Conservation (phyloP, 179 eudicot species). For the Gypsophila paniculata region DNA sequence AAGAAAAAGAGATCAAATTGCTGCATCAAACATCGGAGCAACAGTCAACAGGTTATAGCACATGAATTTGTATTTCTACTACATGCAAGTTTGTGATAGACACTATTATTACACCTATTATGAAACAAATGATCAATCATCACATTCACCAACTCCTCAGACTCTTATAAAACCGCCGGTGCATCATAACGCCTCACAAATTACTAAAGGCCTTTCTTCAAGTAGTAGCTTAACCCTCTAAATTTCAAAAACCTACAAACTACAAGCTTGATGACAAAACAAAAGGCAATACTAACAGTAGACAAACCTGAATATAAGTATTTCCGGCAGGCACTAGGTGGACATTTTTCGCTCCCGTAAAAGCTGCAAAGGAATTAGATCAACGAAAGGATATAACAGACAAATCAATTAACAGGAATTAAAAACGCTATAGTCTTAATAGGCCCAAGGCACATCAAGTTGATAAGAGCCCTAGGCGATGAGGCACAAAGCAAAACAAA, state of each 20-base stretch:
- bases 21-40: not conserved
- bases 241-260: not conserved
- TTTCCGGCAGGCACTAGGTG: constrained; percentile 83
- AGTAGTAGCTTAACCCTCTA: not conserved
- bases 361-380: constrained; percentile 45
- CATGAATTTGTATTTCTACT: not conserved
- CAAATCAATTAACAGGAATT: constrained; percentile 12
- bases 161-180: too few relatives aligned
- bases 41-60: not conserved
- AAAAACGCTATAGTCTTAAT: not conserved
- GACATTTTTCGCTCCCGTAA: constrained; percentile 68
- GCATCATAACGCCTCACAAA: not conserved
- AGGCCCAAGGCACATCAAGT: too few relatives aligned
- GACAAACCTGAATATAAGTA: constrained; percentile 77
- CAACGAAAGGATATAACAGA: constrained; percentile 11
- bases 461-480: too few relatives aligned
- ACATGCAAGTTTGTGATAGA: not conserved
- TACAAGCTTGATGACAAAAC: not conserved
- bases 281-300: not conserved
- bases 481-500: too few relatives aligned
- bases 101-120: too few relatives aligned
- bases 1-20: not conserved
- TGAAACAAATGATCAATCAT: too few relatives aligned
- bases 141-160: too few relatives aligned
- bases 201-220: not conserved